These are phyloP conservation scores for Lagenidium giganteum DNA, from an alignment of 352 stramenopile genomes.

Conservation along the genomic window DNA sequence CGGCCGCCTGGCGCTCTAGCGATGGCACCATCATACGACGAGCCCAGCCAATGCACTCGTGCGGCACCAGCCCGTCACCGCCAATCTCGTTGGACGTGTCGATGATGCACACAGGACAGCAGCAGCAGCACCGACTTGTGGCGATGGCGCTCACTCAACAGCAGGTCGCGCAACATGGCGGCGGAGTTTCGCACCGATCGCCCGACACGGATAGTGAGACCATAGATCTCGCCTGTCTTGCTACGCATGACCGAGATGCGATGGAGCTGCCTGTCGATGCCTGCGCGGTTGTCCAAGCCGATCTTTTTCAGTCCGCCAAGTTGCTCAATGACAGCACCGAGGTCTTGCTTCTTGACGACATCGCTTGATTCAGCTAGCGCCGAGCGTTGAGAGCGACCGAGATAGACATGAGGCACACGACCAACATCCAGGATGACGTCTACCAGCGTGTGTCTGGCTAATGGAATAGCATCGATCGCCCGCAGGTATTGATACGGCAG, in stretches of 20 bases:
- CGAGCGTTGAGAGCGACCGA: constrained; percentile 21
- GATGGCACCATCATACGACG: constrained; percentile 79
- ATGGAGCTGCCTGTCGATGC: constrained; percentile 68
- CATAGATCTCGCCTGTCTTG: constrained; percentile 52
- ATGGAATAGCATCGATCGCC: constrained; percentile 15
- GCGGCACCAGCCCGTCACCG: constrained; percentile 77
- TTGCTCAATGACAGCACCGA: constrained; percentile 40
- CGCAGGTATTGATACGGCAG: constrained; percentile 20
- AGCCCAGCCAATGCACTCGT: constrained; percentile 63
- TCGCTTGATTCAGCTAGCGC: no score
- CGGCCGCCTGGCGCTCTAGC: constrained; percentile 52
- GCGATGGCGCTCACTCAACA: constrained; percentile 35
- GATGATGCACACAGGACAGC: constrained; percentile 68
- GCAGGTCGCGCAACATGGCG: constrained; percentile 58
- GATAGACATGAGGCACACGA: constrained; percentile 23
- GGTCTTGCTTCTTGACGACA: constrained; percentile 37
- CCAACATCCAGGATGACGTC: constrained; percentile 38
- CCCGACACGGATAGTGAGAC: constrained; percentile 72
- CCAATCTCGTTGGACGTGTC: constrained; percentile 91
- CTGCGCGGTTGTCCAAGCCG: constrained; percentile 72
- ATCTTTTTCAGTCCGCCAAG: constrained; percentile 47
- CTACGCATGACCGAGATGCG: constrained; percentile 72
- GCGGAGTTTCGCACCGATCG: constrained; percentile 51
- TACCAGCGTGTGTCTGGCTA: constrained; percentile 20
- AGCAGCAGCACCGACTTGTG: constrained; percentile 64